These are phyloP conservation scores for Entoloma clypeatum DNA, from an alignment of 1,284 basidiomycete genomes.

Conservation along the genomic window DNA sequence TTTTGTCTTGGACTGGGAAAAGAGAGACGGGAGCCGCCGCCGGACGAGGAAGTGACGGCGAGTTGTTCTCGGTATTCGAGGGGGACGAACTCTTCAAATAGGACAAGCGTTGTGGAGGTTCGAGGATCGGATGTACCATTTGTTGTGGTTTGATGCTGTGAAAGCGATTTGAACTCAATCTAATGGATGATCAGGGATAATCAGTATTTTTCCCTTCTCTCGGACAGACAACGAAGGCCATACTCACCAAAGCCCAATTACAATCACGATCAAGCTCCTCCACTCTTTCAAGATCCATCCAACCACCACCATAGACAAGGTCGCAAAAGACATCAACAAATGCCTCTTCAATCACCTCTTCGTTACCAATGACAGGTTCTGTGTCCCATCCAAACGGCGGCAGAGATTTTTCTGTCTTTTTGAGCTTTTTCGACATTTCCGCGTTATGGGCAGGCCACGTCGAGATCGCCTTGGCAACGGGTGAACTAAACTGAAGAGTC, in stretches of 20 bases:
- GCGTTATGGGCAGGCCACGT: slow-evolving; percentile 71
- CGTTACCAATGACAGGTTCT: slow-evolving; percentile 65
- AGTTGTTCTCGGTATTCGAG: slow-evolving; percentile 80
- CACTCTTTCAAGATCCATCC: slow-evolving; percentile 70
- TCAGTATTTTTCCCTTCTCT: background rate
- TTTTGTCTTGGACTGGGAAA: slow-evolving; percentile 37
- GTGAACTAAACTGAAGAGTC: slow-evolving; percentile 78
- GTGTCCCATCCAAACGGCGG: slow-evolving; percentile 85
- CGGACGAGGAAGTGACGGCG: slow-evolving; percentile 41
- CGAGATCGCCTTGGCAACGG: slow-evolving; percentile 60
- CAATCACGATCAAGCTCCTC: slow-evolving; percentile 80
- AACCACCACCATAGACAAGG: slow-evolving; percentile 75
- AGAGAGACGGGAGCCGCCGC: slow-evolving; percentile 48
- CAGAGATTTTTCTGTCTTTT: slow-evolving; percentile 76
- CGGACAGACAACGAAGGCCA: background rate
- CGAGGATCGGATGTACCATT: slow-evolving; percentile 37
- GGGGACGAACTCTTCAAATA: slow-evolving; percentile 88
- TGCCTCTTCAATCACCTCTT: slow-evolving; percentile 80
- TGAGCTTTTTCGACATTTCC: slow-evolving; percentile 71
- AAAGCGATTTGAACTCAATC: slow-evolving; percentile 81
- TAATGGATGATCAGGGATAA: slow-evolving; percentile 26
- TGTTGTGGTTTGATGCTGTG: slow-evolving; percentile 33
- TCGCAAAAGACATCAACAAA: slow-evolving; percentile 88
- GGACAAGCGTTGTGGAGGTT: slow-evolving; percentile 52
- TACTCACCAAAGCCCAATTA: slow-evolving; percentile 85